Base-by-base conservation (phyloP, 2,329 filamentous ascomycete species). In the Ceratocystis eucalypticola region DNA sequence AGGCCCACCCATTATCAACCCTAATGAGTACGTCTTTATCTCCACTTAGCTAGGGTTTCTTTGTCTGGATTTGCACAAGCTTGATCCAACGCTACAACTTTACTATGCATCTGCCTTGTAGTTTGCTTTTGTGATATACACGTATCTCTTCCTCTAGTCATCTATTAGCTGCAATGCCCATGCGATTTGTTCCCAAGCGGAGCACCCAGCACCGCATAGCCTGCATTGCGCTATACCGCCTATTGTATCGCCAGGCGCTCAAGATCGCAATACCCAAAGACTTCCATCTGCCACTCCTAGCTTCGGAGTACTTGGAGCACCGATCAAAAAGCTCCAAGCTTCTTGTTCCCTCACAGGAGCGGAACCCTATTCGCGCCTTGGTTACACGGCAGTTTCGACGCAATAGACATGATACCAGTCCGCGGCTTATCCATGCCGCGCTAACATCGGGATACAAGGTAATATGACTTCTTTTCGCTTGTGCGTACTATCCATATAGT, bases 361-460 rank as follows among this genome's bases (percentile, higher is more conserved):
- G 71, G 67, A 75, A 79, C 66, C 82, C 83, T 0, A 75, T 90
- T 65, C 76, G 77, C 64, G 79, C 82, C 66, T 76, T 88, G 3
- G 76, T 91, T 59, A 81, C 80, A 66, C 83, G 81, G 69, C 79
- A 81, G 66, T 91, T 92, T 73, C 77, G 75, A 63, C 79, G 80
- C 66, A 86, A 90, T 73, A 76, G 76, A 57, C 73, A 78, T 61
- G 79, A 86, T 66, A 81, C 78, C 12, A 87, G 84, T 69, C 76
- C 80, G 1, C 80, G 84, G 20, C 78, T 88, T 46, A 77, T 90
- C 28, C 80, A 81, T 62, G 77, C 83, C 1, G 82, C 84, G 6
- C 82, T 93, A 70, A 76, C 81, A 44, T 82, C 83, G 30, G 89
- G 88, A 28, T 92, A 92, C 76, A 82, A 84, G 75, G 84, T 84